Base-by-base conservation (phyloP, 306 rosid species). In the Corylus americana region DNA sequence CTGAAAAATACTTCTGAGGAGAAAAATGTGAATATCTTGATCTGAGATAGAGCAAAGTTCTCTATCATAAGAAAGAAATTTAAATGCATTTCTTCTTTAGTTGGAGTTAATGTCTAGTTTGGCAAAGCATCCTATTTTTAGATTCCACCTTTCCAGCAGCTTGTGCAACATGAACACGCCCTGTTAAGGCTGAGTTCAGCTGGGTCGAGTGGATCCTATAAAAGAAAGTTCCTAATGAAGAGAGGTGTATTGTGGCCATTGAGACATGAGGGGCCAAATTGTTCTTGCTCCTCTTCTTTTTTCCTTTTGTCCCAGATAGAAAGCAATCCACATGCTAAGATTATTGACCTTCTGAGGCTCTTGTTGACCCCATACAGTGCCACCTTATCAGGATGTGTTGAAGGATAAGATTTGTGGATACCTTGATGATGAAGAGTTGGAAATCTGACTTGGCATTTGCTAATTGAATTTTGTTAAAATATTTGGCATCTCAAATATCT, bases 181-280 rank as follows among this genome's bases (percentile, higher is more conserved):
- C 45, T 42, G 78, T 74, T 74, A 61, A 62, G 54, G 22, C 66
- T 59, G 7, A 58, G 81, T 68, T 17, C 70, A 73, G 42, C 13
- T 18, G 48, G 63, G 9, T 58, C 76, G 53, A 61, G 27, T 81
- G n/a, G 42, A 58, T 67, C 70, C 54, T 48, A 8, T 75, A 71
- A 44, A 59, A 66, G 75, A 71, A 11, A 63, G 48, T 42, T 71
- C 64, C 10, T 45, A 22, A 55, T 77, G 50, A 63, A 79, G 77
- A 73, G 18, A 54, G 71, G 74, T 49, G 27, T 77, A 29, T 72
- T 59, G 29, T 75, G 77, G 61, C 17, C 78, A 76, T 76, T 66
- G 48, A 68, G 42, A 59, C 47, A 58, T 68, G 84, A 76, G 55
- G 25, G 47, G 13, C 62, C 42, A 25, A 57, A 69, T 18, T 79